Base-by-base conservation (phyloP, 805 yeast genomes). In the Ogataea pilisensis region DNA sequence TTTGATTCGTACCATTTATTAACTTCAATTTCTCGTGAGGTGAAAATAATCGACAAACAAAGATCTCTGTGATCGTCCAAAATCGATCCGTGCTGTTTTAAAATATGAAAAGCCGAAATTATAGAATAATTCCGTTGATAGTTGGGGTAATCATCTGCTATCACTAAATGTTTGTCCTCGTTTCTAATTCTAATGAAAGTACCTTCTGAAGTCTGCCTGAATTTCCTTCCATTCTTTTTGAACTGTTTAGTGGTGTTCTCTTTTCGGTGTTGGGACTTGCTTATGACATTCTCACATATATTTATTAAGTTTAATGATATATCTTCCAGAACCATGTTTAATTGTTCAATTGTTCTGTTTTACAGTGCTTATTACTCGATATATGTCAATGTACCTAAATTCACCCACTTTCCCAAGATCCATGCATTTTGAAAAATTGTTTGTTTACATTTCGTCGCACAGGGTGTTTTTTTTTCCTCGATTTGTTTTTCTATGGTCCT, bases 1-100 rank as follows among this genome's bases (percentile, higher is more conserved):
- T 67, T 73, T 31, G 63, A 62, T 45, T 73, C 77, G 42, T 65
- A 72, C 82, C 80, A 76, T 39, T 57, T 57, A 40, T 73, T 68
- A 20, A 57, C 44, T 49, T 76, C 82, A 31, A 76, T 60, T 39
- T 70, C 70, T 35, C 72, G 54, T 7, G 82, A 76, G 1, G 72
- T 70, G 19, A 76, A 76, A 8, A 76, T 60, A 7, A 76, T 70
- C 8, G 70, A 53, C 17, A 73, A 60, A 45, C 78, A 74, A 25
- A 76, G 61, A 34, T 70, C 70, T 2, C 64, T 66, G 29, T 50
- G 66, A 8, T 60, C 50, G 6, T 50, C 29, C 8, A 74, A 43
- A 4, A 75, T 55, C 4, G 50, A 52, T 1, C 75, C 76, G 22
- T 69, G 65, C 24, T 53, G 55, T 35, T 50, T 47, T 27, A 75